These are phyloP conservation scores for Coffea canephora DNA, from an alignment of 257 asterid species.

Conservation along the genomic window DNA sequence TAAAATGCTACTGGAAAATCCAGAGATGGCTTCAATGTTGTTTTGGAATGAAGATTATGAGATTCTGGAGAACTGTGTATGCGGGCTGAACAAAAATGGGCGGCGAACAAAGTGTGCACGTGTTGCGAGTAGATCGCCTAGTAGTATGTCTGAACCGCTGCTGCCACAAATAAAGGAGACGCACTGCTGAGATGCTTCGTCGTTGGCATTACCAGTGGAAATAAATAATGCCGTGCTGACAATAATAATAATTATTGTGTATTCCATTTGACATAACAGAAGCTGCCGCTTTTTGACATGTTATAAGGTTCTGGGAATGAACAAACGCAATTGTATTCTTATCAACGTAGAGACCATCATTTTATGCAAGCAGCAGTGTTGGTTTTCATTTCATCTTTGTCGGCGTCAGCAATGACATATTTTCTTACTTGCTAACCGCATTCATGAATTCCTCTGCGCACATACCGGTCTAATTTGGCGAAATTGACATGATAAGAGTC, in stretches of 20 bases:
- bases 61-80: constrained; percentile 41
- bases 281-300: too few species aligned
- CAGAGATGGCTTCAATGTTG: constrained; percentile 35
- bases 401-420: too few species aligned
- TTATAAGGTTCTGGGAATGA: too few species aligned
- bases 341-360: neutral
- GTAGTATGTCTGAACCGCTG: neutral
- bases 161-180: neutral
- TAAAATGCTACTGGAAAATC: constrained; percentile 34
- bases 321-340: too few species aligned
- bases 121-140: constrained; percentile 19
- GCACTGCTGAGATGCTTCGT: neutral
- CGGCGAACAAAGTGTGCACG: constrained; percentile 33
- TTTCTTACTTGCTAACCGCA: too few species aligned
- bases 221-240: neutral
- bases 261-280: too few species aligned
- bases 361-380: neutral
- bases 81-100: constrained; percentile 24
- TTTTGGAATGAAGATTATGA: constrained; percentile 43
- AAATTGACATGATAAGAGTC: too few species aligned
- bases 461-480: too few species aligned
- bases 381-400: too few species aligned
- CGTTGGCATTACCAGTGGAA: neutral
- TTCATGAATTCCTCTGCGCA: too few species aligned
- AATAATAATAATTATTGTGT: too few species aligned